A percentile compares a stretch with the other conserved stretches of the same genome.
Conservation (phyloP, 129 eudicot species). For the Ambrosia trifida region DNA sequence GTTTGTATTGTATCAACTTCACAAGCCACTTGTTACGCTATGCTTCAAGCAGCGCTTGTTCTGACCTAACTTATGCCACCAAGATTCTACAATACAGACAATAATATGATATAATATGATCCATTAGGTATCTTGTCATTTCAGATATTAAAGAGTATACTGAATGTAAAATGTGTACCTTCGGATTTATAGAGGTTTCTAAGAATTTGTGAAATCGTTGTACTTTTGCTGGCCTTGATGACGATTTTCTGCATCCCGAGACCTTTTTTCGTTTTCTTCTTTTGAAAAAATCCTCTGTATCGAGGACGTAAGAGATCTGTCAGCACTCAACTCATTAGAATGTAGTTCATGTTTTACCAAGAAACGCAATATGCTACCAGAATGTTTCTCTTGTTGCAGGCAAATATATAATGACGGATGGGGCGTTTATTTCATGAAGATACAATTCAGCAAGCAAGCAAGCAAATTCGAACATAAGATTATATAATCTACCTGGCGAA, state of each 20-base stretch:
- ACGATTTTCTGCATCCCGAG: slow-evolving; percentile 15
- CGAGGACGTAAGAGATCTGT: slow-evolving; percentile 96
- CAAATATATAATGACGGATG: neutral
- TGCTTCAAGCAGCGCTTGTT: slow-evolving; percentile 16
- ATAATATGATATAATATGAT: neutral
- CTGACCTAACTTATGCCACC: slow-evolving; percentile 26
- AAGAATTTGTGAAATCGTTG: slow-evolving; percentile 66
- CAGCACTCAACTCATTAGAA: slow-evolving; percentile 33
- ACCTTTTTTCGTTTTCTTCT: slow-evolving; percentile 40
- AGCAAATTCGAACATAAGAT: neutral
- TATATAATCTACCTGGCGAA: slow-evolving; percentile 2
- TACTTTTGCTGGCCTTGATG: slow-evolving; percentile 43
- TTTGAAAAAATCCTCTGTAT: slow-evolving; percentile 81
- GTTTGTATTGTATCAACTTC: slow-evolving; percentile 31
- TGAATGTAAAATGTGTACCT: slow-evolving; percentile 21
- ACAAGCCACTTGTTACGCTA: slow-evolving; percentile 16
- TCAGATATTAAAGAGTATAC: neutral
- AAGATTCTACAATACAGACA: slow-evolving; percentile 27
- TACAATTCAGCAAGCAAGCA: neutral
- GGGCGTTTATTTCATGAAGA: slow-evolving; percentile 2
- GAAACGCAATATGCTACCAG: neutral
- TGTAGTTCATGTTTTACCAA: slow-evolving; percentile 21
- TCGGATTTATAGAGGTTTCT: slow-evolving; percentile 34
- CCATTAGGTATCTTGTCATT: neutral
- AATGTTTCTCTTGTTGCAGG: neutral